Percentiles rank a stretch among this genome's conserved stretches.
Conservation (phyloP, 768 basidiomycete species). For the Antrodiella citrinella region DNA sequence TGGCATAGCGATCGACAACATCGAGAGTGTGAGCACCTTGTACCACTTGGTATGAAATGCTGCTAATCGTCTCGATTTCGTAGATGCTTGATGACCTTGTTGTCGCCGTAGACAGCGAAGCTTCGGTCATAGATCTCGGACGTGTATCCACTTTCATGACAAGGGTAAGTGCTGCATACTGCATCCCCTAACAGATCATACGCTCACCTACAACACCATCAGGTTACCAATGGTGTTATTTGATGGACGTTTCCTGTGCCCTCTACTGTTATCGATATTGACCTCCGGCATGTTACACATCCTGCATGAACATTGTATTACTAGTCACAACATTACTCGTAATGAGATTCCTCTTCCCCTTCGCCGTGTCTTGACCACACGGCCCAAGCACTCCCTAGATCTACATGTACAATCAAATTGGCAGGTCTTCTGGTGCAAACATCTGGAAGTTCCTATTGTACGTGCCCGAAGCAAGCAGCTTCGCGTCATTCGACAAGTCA, state of each 20-base stretch:
- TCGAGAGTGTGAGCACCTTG: conserved; percentile 69
- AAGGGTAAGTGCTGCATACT: conserved; percentile 44
- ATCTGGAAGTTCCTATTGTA: conserved; percentile 94
- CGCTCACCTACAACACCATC: neutral
- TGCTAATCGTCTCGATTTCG: conserved; percentile 12
- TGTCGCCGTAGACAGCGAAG: conserved; percentile 82
- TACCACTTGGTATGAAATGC: neutral
- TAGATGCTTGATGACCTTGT: conserved; percentile 83
- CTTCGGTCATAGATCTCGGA: conserved; percentile 72
- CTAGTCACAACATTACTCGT: neutral
- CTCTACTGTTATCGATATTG: conserved; percentile 4
- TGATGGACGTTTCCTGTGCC: conserved; percentile 22
- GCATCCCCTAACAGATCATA: neutral
- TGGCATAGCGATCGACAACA: conserved; percentile 76
- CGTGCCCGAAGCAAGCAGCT: conserved; percentile 80
- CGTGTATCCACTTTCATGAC: conserved; percentile 90
- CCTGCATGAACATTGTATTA: conserved; percentile 1
- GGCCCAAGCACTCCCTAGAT: neutral
- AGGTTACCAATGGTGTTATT: conserved; percentile 60
- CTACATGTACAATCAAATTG: conserved; percentile 17
- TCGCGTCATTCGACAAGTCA: conserved; percentile 78
- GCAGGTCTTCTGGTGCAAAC: conserved; percentile 70
- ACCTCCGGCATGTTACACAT: conserved; percentile 1
- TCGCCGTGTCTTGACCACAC: neutral
- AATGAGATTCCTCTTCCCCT: neutral